Evolutionary conservation across 73 alveolate genomes (phyloP), one percentile per base, ranked within the genome.

Genomic region (Paramecium octaurelia): DNA sequence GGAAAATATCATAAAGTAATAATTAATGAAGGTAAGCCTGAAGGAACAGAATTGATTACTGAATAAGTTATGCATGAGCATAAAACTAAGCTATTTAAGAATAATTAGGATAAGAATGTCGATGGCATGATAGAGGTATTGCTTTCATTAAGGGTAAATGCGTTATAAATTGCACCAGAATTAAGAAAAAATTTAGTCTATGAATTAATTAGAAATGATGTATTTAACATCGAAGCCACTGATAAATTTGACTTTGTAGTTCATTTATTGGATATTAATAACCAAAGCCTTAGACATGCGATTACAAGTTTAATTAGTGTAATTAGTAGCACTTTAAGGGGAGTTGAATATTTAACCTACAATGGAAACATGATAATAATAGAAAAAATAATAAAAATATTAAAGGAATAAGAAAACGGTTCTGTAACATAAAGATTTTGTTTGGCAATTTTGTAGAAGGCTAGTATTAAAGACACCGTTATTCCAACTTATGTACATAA

Each of bases 1-100:
- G 99, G 99, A 6, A 98, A 98, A 93, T 98, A 98, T 92, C 99
- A 98, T 83, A 98, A 96, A 93, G 97, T 98, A 50, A 94, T 98
- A 34, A 96, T 98, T 86, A 92, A 94, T 77, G 99, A 98, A 93
- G 86, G 98, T 29, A 97, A 97, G 94, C 95, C 97, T 23, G 98
- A 96, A 58, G 97, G 95, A 70, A 91, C 95, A 42, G 96, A 93
- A 59, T 86, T 97, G 58, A 95, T 98, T 70, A 95, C 97, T 29
- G 99, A 97, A 34, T 96, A 98, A 34, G 97, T 98, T 8, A 97
- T 98, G 93, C 96, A 94, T 44, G 99, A 98, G 73, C 99, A 98
- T 93, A 98, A 98, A 94, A 95, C 93, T 83, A 98, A 97, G 92
- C 96, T 98, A 29, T 96, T 97, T 86, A 94, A 89, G 50, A 98